Percentiles rank a stretch among this genome's conserved stretches.
Evolutionary conservation across 306 rosid genomes (phyloP).

Genomic region (Rosa persica): DNA sequence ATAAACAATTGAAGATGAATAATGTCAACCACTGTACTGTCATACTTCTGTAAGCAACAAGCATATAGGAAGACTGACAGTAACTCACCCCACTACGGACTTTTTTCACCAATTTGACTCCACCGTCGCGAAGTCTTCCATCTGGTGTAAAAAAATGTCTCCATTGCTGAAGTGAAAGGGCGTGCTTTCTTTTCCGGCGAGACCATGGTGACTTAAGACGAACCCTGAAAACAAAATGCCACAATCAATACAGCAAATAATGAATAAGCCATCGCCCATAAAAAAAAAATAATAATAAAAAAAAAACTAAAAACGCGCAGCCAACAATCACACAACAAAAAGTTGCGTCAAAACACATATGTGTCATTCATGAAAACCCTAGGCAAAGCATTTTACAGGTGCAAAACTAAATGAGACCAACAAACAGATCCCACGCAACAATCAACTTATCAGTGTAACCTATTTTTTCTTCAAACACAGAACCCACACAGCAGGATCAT

Average conservation of each 20-base stretch:
- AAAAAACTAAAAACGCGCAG: constrained; percentile 7
- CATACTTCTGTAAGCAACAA: constrained; percentile 8
- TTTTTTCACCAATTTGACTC: constrained; percentile 83
- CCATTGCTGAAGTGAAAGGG: constrained; percentile 83
- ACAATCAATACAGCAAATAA: not conserved
- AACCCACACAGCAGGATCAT: not conserved
- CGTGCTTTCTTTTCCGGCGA: constrained; percentile 85
- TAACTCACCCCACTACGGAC: constrained; percentile 98
- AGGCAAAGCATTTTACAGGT: not conserved
- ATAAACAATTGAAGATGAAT: constrained; percentile 28
- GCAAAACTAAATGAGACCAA: not conserved
- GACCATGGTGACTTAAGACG: constrained; percentile 99
- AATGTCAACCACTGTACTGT: constrained; percentile 12
- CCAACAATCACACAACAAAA: constrained; percentile 11
- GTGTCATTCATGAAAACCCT: too few relatives aligned
- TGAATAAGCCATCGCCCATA: not conserved
- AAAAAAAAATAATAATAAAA: not conserved
- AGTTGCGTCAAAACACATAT: not conserved
- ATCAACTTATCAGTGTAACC: not conserved
- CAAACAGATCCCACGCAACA: not conserved
- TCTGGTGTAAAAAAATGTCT: constrained; percentile 68
- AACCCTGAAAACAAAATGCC: constrained; percentile 52
- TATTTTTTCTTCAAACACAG: not conserved
- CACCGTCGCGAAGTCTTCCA: constrained; percentile 85
- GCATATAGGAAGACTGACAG: constrained; percentile 10